Evolutionary conservation across 2,329 filamentous ascomycete genomes (phyloP).

Genomic region (Pestalotiopsis sp.): DNA sequence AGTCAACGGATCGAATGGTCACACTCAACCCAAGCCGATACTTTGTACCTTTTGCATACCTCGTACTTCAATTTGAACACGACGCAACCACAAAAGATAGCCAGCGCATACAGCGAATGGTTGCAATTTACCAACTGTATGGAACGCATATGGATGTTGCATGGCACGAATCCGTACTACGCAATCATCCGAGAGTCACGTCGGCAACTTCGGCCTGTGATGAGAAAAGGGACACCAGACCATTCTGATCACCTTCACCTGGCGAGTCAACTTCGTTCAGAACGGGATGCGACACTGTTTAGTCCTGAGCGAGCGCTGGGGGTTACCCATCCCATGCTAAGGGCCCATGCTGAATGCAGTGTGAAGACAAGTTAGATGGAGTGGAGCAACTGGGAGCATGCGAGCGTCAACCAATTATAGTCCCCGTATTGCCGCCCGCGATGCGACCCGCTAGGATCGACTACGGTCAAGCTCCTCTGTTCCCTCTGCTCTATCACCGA

Average conservation of each 20-base stretch:
- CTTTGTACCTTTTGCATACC: background rate
- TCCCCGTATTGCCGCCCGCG: slow-evolving; percentile 2
- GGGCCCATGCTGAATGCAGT: slow-evolving; percentile 6
- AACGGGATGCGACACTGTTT: background rate
- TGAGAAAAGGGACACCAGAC: background rate
- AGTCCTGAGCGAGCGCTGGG: background rate
- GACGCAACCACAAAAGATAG: background rate
- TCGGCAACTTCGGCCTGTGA: background rate
- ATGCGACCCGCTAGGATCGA: slow-evolving; percentile 1
- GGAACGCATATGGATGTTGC: slow-evolving; percentile 4
- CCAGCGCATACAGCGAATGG: background rate
- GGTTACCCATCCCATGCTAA: background rate
- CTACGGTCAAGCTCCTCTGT: background rate
- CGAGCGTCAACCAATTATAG: slow-evolving; percentile 4
- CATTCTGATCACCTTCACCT: background rate
- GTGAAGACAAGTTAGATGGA: slow-evolving; percentile 8
- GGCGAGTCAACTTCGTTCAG: background rate
- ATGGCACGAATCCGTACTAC: background rate
- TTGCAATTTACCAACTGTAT: slow-evolving; percentile 1
- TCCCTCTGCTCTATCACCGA: background rate
- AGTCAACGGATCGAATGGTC: background rate
- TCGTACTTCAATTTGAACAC: background rate
- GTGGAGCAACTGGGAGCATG: slow-evolving; percentile 1
- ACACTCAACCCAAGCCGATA: background rate
- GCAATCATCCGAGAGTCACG: background rate